Conservation (phyloP, 345 rosid genomes). For the Boechera stricta region DNA sequence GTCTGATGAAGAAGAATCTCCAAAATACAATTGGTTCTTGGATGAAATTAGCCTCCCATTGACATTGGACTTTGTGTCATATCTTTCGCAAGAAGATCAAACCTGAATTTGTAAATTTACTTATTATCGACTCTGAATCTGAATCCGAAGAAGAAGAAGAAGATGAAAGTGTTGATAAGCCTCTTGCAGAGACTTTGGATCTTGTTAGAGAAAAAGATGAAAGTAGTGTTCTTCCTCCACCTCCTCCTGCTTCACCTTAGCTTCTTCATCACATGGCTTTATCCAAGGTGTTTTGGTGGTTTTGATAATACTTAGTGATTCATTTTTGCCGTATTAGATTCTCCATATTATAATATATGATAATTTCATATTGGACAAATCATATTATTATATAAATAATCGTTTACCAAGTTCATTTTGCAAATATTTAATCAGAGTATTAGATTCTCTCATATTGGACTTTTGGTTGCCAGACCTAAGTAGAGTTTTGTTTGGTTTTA, state of each 20-base stretch:
- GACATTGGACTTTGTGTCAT: conserved; percentile 30
- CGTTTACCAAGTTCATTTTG: no score
- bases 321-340: neutral
- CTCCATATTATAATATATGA: no score
- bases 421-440: neutral
- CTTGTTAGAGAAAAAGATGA: conserved; percentile 4
- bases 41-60: conserved; percentile 40
- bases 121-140: neutral
- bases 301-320: neutral
- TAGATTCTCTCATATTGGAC: conserved; percentile 23
- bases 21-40: conserved; percentile 29
- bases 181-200: neutral
- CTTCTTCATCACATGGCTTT: neutral
- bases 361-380: no score
- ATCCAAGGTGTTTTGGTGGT: neutral
- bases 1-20: conserved; percentile 25
- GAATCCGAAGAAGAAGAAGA: conserved; percentile 5
- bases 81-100: conserved; percentile 10
- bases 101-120: neutral
- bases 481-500: neutral
- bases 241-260: conserved; percentile 33
- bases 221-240: conserved; percentile 9
- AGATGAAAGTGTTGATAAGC: neutral
- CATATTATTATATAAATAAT: no score
- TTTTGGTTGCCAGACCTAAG: no score